Conservation (phyloP, 2,329 filamentous ascomycete genomes). For the Colletotrichum phormii region DNA sequence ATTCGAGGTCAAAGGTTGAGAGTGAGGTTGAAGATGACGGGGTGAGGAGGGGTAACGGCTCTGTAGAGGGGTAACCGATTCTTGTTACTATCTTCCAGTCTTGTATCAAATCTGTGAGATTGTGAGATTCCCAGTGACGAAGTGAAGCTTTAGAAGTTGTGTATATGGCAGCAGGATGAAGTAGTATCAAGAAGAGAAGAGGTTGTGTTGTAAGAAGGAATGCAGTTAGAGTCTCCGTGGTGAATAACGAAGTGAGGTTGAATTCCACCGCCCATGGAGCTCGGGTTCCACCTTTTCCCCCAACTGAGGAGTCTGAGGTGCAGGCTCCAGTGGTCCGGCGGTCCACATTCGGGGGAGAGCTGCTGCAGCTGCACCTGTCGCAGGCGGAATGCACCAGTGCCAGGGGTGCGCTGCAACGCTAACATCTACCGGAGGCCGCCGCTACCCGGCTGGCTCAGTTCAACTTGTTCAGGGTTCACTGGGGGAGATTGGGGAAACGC, state of each 20-base stretch:
- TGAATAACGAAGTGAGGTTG: conserved; percentile 26
- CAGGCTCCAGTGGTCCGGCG: not conserved
- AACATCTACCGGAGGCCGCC: conserved; percentile 35
- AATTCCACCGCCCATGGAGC: conserved; percentile 24
- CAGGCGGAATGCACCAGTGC: conserved; percentile 26
- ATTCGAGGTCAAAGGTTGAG: not conserved
- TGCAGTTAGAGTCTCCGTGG: conserved; percentile 1
- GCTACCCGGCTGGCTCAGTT: conserved; percentile 22
- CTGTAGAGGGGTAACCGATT: not conserved
- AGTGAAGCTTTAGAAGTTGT: not conserved
- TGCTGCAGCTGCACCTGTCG: not conserved
- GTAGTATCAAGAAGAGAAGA: not conserved
- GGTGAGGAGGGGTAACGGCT: not conserved
- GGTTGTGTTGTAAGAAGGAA: not conserved
- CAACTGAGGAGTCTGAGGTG: not conserved
- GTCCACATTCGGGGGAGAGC: conserved; percentile 12
- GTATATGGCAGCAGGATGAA: not conserved
- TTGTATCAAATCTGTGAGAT: not conserved
- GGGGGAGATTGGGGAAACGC: not conserved
- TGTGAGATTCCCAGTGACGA: not conserved
- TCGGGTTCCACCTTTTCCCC: not conserved
- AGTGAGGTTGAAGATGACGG: not conserved
- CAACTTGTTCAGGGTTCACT: not conserved
- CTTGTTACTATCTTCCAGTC: not conserved
- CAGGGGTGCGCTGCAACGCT: conserved; percentile 24